Conservation (phyloP, 1,284 basidiomycete species). For the Sporisorium scitamineum region DNA sequence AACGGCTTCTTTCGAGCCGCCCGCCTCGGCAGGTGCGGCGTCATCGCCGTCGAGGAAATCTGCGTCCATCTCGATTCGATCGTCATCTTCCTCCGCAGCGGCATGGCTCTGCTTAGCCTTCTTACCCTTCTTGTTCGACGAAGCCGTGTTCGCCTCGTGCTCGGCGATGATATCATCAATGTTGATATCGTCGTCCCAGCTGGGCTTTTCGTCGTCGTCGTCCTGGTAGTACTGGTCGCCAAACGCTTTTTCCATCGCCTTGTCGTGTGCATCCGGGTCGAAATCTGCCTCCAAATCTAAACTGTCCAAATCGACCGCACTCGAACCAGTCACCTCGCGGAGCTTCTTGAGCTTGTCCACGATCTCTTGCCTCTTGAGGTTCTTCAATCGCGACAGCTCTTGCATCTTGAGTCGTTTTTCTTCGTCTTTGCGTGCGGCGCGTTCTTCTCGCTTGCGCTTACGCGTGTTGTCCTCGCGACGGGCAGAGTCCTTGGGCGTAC, state of each 20-base stretch:
- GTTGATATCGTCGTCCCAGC: slow-evolving; percentile 89
- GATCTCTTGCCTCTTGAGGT: slow-evolving; percentile 63
- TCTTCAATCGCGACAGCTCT: slow-evolving; percentile 59
- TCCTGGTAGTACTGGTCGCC: slow-evolving; percentile 61
- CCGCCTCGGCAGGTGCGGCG: slow-evolving; percentile 17
- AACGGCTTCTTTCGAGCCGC: slow-evolving; percentile 34
- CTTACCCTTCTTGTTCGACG: slow-evolving; percentile 73
- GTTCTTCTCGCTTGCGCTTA: slow-evolving; percentile 63
- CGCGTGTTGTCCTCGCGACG: slow-evolving; percentile 64
- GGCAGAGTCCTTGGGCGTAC: slow-evolving; percentile 58
- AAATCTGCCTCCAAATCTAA: slow-evolving; percentile 66
- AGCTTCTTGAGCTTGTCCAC: slow-evolving; percentile 64
- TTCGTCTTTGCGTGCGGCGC: slow-evolving; percentile 60
- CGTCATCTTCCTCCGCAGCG: slow-evolving; percentile 38
- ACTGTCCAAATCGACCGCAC: slow-evolving; percentile 50
- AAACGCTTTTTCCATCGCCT: slow-evolving; percentile 61
- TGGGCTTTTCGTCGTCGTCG: slow-evolving; percentile 75
- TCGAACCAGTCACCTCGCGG: slow-evolving; percentile 60
- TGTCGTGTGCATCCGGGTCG: slow-evolving; percentile 66
- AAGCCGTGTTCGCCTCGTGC: slow-evolving; percentile 68
- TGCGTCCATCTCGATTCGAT: slow-evolving; percentile 79
- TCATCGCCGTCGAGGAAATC: slow-evolving; percentile 72
- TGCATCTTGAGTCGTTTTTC: slow-evolving; percentile 65
- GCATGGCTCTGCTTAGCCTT: slow-evolving; percentile 70
- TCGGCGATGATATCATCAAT: slow-evolving; percentile 77